phyloP scores from a whole-genome alignment of 805 yeast species.

The Brettanomyces anomalus region DNA sequence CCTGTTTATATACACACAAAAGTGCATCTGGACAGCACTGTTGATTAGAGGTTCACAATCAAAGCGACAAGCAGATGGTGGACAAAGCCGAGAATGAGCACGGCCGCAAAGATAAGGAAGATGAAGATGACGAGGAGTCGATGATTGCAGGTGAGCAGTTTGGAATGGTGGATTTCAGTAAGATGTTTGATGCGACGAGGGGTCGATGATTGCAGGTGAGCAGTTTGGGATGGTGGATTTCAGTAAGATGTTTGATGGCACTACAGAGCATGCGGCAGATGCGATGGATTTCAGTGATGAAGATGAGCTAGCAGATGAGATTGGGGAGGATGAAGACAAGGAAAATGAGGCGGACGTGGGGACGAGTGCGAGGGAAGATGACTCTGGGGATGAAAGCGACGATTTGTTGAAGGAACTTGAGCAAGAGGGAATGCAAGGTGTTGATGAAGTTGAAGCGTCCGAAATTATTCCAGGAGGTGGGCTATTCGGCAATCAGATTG shows the following conservation, averaged over 20 bases:
- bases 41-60: no score
- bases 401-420: slow-evolving; percentile 31
- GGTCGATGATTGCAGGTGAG: no score
- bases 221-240: slow-evolving; percentile 19
- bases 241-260: slow-evolving; percentile 32
- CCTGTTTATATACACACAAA: no score
- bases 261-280: slow-evolving; percentile 74
- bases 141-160: slow-evolving; percentile 4
- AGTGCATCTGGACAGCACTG: no score
- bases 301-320: slow-evolving; percentile 78
- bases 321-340: slow-evolving; percentile 3
- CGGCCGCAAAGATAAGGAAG: no score
- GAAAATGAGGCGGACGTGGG: slow-evolving; percentile 12
- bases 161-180: slow-evolving; percentile 21
- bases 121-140: no score
- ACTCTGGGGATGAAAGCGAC: slow-evolving; percentile 26
- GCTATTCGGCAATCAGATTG: slow-evolving; percentile 23
- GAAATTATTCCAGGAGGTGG: slow-evolving; percentile 16
- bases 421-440: slow-evolving; percentile 29
- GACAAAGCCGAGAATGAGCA: no score
- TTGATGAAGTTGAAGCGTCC: slow-evolving; percentile 23
- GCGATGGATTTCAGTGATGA: slow-evolving; percentile 93
- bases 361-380: slow-evolving; percentile 33
- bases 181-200: slow-evolving; percentile 27
- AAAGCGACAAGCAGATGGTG: no score